Conservation (phyloP, 768 basidiomycete species). For the Pulveroboletus frians region DNA sequence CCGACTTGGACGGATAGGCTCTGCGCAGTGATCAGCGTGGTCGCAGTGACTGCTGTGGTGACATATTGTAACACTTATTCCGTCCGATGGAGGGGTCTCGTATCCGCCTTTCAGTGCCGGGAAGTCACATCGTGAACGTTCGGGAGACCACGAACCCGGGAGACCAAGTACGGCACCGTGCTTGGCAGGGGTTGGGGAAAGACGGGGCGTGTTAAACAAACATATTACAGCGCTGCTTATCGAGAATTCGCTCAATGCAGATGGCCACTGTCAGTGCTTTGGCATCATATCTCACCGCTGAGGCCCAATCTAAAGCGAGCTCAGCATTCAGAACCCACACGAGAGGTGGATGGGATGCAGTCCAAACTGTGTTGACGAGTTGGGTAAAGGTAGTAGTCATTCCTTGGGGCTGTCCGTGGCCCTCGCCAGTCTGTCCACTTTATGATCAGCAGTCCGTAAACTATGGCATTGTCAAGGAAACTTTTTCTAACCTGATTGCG, state of each 20-base stretch:
- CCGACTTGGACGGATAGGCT: background rate
- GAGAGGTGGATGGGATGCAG: background rate
- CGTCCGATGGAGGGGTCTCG: background rate
- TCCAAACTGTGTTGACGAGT: background rate
- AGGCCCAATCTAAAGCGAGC: background rate
- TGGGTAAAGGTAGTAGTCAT: too few species aligned
- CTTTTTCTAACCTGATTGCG: too few species aligned
- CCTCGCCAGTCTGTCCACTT: too few species aligned
- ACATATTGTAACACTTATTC: background rate
- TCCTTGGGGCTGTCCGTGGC: too few species aligned
- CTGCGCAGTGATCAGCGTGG: background rate
- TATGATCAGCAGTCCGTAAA: too few species aligned
- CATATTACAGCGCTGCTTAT: background rate
- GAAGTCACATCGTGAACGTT: too few species aligned
- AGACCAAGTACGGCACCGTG: too few species aligned
- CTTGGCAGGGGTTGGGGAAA: background rate
- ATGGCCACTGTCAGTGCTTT: background rate
- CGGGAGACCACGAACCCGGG: background rate
- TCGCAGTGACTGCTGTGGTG: background rate
- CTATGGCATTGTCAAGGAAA: too few species aligned
- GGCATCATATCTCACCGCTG: background rate
- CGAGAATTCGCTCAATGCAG: background rate
- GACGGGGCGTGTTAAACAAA: background rate
- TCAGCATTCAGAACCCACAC: background rate
- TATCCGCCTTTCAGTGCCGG: background rate